A percentile compares a stretch with the other conserved stretches of the same genome.
phyloP scores from a whole-genome alignment of 805 yeast genomes.

The Osmozyma mogii region DNA sequence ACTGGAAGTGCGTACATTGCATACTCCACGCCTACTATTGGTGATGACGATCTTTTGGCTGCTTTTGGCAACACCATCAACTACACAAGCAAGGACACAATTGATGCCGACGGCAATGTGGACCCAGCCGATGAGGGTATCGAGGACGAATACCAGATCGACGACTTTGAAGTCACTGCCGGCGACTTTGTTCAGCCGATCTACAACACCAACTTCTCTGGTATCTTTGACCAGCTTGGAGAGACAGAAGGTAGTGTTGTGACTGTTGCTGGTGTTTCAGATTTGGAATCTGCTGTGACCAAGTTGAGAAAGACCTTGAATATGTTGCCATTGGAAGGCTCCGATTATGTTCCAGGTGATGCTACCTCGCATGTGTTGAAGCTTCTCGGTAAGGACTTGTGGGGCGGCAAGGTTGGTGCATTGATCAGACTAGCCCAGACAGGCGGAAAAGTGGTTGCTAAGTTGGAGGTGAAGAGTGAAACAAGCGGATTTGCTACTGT shows the following conservation, averaged over 20 bases:
- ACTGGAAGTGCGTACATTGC: constrained; percentile 75
- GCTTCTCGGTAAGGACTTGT: constrained; percentile 70
- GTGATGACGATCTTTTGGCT: constrained; percentile 26
- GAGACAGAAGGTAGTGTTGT: constrained; percentile 57
- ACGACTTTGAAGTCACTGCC: constrained; percentile 61
- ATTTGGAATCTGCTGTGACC: constrained; percentile 36
- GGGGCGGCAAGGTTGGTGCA: constrained; percentile 49
- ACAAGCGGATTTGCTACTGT: constrained; percentile 22
- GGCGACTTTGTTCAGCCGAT: constrained; percentile 81
- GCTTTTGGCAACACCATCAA: constrained; percentile 60
- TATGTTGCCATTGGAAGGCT: constrained; percentile 59
- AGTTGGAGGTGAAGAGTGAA: constrained; percentile 44
- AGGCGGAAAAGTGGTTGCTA: constrained; percentile 53
- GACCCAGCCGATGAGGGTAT: constrained; percentile 71
- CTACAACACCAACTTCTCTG: constrained; percentile 67
- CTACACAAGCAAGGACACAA: constrained; percentile 73
- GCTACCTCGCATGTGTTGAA: constrained; percentile 65
- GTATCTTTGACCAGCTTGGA: constrained; percentile 65
- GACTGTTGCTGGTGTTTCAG: constrained; percentile 43
- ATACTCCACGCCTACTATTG: constrained; percentile 51
- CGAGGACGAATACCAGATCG: constrained; percentile 90
- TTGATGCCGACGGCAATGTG: constrained; percentile 60
- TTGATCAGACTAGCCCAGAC: constrained; percentile 42
- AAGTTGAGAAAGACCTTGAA: constrained; percentile 44
- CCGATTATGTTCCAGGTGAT: constrained; percentile 55